These are phyloP conservation scores for Asterochloris erici DNA, from an alignment of 139 green algal genomes.

Conservation along the genomic window DNA sequence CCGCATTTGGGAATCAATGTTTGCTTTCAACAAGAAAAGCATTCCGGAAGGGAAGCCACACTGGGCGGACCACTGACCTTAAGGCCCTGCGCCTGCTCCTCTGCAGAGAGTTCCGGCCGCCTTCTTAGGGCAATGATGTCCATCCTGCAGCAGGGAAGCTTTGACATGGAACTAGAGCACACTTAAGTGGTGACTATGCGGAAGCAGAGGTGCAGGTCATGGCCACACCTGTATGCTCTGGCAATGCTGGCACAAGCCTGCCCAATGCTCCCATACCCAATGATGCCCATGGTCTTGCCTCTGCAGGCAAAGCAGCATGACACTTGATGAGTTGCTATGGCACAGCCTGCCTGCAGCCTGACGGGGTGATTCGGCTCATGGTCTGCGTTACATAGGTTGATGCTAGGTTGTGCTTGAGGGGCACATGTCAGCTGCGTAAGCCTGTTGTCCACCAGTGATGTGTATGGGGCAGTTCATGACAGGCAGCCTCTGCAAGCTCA, in stretches of 20 bases:
- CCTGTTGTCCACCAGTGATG: too few relatives aligned
- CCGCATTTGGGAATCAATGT: neutral
- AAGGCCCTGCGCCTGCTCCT: constrained; percentile 45
- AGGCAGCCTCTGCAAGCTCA: too few relatives aligned
- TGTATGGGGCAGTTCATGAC: too few relatives aligned
- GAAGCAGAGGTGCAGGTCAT: too few relatives aligned
- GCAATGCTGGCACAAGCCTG: constrained; percentile 7
- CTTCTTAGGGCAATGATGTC: constrained; percentile 57
- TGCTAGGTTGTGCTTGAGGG: too few relatives aligned
- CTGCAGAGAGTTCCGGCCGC: constrained; percentile 40
- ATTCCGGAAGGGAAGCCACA: neutral
- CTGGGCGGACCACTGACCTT: constrained; percentile 27
- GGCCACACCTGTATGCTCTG: neutral
- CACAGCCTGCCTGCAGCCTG: too few relatives aligned
- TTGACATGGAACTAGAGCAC: too few relatives aligned
- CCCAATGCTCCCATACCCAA: constrained; percentile 80
- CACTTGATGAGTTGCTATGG: too few relatives aligned
- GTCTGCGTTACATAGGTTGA: too few relatives aligned
- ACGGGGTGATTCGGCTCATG: too few relatives aligned
- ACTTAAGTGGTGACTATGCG: too few relatives aligned
- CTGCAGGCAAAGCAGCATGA: neutral
- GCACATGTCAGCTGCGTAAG: too few relatives aligned
- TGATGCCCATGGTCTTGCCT: constrained; percentile 66
- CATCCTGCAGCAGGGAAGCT: constrained; percentile 58
- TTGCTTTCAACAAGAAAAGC: neutral